These are phyloP conservation scores for Plasmodium reichenowi DNA, from an alignment of 169 alveolate species.

Conservation along the genomic window DNA sequence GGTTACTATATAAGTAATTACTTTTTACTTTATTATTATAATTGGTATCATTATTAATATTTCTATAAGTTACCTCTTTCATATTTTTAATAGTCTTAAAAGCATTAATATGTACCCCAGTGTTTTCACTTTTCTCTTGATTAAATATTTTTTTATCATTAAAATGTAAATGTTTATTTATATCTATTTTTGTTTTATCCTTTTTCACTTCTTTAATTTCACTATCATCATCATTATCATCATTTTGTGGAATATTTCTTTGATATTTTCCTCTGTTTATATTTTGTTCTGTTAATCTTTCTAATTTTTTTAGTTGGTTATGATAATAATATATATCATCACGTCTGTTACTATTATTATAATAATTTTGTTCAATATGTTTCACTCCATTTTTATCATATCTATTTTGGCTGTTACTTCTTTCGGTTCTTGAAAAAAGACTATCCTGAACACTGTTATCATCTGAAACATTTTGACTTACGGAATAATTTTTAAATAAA, in stretches of 20 bases:
- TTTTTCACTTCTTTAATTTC: too few relatives aligned
- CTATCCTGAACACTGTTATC: neutral
- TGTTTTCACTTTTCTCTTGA: too few relatives aligned
- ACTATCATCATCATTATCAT: neutral
- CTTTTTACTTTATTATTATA: neutral
- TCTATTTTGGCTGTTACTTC: neutral
- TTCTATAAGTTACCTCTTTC: neutral
- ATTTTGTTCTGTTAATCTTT: too few relatives aligned
- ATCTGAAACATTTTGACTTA: slow-evolving; percentile 6
- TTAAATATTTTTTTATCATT: too few relatives aligned
- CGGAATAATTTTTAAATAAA: neutral
- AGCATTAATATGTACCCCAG: too few relatives aligned
- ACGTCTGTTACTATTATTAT: neutral
- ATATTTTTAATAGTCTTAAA: too few relatives aligned
- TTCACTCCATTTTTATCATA: neutral
- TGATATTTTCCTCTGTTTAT: too few relatives aligned
- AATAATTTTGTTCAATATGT: neutral
- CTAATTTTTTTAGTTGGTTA: too few relatives aligned
- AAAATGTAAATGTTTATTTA: too few relatives aligned
- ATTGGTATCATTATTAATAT: slow-evolving; percentile 4
- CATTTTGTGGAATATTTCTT: slow-evolving; percentile 4
- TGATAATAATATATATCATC: too few relatives aligned
- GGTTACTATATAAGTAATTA: neutral
- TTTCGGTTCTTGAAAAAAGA: neutral
- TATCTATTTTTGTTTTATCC: too few relatives aligned